Base-by-base conservation (phyloP, 345 rosid species). In the Eucalyptus cloeziana region DNA sequence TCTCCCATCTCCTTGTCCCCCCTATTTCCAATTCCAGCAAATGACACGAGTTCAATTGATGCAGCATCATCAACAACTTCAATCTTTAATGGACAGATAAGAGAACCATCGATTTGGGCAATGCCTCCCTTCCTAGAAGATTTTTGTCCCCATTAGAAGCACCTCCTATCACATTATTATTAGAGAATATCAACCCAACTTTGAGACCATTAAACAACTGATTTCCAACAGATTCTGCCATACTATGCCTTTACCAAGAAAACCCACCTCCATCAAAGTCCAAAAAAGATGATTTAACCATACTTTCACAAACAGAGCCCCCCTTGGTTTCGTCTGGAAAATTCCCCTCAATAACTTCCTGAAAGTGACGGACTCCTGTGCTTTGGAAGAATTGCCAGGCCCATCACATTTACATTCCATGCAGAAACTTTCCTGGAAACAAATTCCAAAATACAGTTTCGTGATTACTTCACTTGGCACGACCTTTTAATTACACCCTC, bases 31-130 rank as follows among this genome's bases (percentile, higher is more conserved):
- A 69, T 89, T 92, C 90, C 91, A 47, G 89, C 86, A 47, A 91
- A 88, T 15, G 88, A 81, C 89, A 93, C 85, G 7, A 94, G 92
- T 88, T 91, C 94, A 90, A 95, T 89, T 93, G 94, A 86, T 15
- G 95, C 98, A 30, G 96, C 95, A 90, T 97, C 97, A 89, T 97
- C 98, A 89, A 96, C 89, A n/a, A 96, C 90, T 89, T 95, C 93
- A 88, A 95, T 86, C 88, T 92, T 94, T 90, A 94, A 76, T 25
- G 99, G 93, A 86, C 90, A 87, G 40, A 93, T 90, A 88, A 86
- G 88, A 86, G 90, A 88, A 13, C 76, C 91, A 86, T 90, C 90
- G n/a, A 88, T 87, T 87, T 90, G 91, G 76, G 90, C 88, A 54
- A 87, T 58, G 89, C 86, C 90, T 87, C 87, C 89, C 76, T 60